phyloP scores from a whole-genome alignment of 495 filamentous ascomycete genomes.

The Letharia lupina region DNA sequence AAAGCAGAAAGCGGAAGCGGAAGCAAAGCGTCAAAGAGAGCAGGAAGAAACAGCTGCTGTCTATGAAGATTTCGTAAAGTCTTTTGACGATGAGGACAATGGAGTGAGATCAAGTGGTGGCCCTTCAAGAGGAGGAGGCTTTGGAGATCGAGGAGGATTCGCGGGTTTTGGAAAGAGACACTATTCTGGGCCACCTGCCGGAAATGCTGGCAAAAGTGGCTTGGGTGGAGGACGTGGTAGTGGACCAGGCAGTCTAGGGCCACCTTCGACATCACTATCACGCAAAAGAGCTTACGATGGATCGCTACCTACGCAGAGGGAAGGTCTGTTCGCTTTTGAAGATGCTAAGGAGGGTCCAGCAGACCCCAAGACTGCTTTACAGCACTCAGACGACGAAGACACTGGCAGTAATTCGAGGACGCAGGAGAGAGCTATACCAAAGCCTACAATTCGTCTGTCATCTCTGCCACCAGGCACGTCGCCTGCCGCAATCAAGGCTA shows the following conservation, averaged over 20 bases:
- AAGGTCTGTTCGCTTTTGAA: conserved; percentile 50
- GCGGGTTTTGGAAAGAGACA: conserved; percentile 45
- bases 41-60: conserved; percentile 85
- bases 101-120: conserved; percentile 3
- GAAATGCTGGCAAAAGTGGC: conserved; percentile 31
- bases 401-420: conserved; percentile 39
- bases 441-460: conserved; percentile 75
- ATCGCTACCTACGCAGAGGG: conserved; percentile 36
- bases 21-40: conserved; percentile 82
- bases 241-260: conserved; percentile 70
- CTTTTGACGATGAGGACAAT: conserved; percentile 64
- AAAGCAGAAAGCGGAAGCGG: conserved; percentile 82
- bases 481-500: conserved; percentile 60
- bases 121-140: conserved; percentile 22
- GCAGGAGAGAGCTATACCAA: conserved; percentile 67
- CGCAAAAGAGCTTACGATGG: conserved; percentile 47
- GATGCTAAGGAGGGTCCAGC: conserved; percentile 36
- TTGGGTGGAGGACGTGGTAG: conserved; percentile 38
- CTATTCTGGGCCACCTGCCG: conserved; percentile 42
- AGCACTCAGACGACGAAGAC: conserved; percentile 45
- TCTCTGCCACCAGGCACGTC: conserved; percentile 58
- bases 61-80: conserved; percentile 84
- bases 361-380: conserved; percentile 41
- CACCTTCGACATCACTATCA: conserved; percentile 43
- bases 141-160: conserved; percentile 35